A percentile compares a stretch with the other conserved stretches of the same genome.
Conservation (phyloP, 2,329 filamentous ascomycete genomes). For the Hymenoscyphus fructigenus region DNA sequence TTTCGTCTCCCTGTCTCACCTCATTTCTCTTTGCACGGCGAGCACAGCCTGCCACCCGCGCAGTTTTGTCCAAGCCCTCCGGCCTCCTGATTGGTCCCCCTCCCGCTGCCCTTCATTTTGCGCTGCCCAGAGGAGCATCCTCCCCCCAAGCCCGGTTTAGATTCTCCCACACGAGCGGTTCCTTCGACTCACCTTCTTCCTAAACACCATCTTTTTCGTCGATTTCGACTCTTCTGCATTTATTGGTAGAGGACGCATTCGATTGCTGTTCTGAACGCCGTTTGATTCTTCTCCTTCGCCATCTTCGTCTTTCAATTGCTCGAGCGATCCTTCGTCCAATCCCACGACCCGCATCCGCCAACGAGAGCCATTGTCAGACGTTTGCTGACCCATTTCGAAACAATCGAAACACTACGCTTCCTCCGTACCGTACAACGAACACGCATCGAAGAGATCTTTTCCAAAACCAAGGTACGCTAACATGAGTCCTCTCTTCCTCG, state of each 20-base stretch:
- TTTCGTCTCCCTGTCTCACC: conserved; percentile 25
- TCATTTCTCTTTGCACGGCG: conserved; percentile 25
- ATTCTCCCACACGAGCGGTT: neutral
- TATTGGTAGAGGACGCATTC: conserved; percentile 33
- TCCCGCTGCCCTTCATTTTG: neutral
- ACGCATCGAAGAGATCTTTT: neutral
- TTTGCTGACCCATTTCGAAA: conserved; percentile 27
- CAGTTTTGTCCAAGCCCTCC: conserved; percentile 19
- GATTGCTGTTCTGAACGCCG: conserved; percentile 27
- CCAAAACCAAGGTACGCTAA: conserved; percentile 23
- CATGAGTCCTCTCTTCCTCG: neutral
- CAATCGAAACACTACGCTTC: conserved; percentile 6
- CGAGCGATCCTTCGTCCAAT: conserved; percentile 1
- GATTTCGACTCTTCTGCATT: conserved; percentile 16
- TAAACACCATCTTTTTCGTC: conserved; percentile 4
- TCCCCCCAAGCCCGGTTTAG: neutral
- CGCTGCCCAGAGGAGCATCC: neutral
- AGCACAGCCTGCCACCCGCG: conserved; percentile 31
- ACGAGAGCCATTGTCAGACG: conserved; percentile 16
- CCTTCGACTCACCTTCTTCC: neutral
- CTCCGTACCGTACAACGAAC: neutral
- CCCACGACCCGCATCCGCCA: conserved; percentile 7
- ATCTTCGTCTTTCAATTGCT: conserved; percentile 12
- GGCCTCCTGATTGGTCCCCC: neutral
- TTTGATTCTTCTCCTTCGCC: neutral